Evolutionary conservation across 805 yeast species (phyloP), one percentile per base, ranked within the genome.

Genomic region (Candida vaughaniae): DNA sequence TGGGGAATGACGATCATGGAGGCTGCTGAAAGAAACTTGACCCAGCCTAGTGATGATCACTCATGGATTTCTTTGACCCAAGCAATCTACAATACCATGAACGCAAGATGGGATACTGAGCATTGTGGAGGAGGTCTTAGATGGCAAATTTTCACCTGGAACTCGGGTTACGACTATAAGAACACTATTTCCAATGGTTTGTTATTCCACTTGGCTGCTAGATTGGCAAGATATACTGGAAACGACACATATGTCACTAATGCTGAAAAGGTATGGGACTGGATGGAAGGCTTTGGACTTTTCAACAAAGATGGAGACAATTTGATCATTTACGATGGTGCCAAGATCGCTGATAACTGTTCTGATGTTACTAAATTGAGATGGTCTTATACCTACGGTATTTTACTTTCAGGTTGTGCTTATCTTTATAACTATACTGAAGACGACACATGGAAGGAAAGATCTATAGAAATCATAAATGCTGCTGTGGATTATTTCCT

Each of bases 111-210:
- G 99, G 96, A 90, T 59, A 48, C 57, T 6, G 56, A 50, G 3
- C 53, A 68, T 38, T 91, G 99, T 65, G 75, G 71, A 29, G 98
- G 99, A 41, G 98, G 99, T 1, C 65, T 91, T 43, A 73, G 97
- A 62, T 91, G 98, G 98, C 98, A 91, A 68, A 91, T 91, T 53
- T 91, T 82, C 66, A 73, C 82, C 39, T 90, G 96, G 95, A 91
- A 91, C 58, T 73, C 87, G 5, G 99, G 98, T 44, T 91, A 89
- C 58, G 85, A 86, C 59, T 91, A 91, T 63, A 91, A 91, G 61
- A 91, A 91, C 60, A 69, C 96, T 25, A 87, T 90, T 41, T 74
- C 95, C n/a, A 90, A 87, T 60, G 97, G 95, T 18, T 85, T 90
- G 33, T 67, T 90, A 38, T 89, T 90, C 75, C 88, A 87, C 49